These are phyloP conservation scores for Malassezia slooffiae DNA, from an alignment of 1,284 basidiomycete species.

Conservation along the genomic window DNA sequence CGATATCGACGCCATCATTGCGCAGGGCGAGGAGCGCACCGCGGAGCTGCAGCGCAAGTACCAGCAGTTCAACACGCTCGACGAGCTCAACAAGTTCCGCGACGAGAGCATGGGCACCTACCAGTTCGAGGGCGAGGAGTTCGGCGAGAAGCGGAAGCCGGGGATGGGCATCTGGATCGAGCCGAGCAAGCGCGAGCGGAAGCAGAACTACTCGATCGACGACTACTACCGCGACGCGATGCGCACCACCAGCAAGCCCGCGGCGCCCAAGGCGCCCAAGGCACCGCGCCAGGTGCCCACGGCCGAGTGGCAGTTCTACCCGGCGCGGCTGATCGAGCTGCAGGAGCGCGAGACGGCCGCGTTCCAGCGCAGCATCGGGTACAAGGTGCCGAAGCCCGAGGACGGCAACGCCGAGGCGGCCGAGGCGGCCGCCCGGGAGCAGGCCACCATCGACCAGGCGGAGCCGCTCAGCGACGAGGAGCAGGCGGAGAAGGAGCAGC, in stretches of 20 bases:
- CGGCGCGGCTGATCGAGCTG: slow-evolving; percentile 65
- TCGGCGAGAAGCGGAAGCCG: slow-evolving; percentile 56
- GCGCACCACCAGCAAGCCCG: slow-evolving; percentile 58
- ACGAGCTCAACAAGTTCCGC: slow-evolving; percentile 95
- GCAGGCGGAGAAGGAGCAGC: slow-evolving; percentile 61
- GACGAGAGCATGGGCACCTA: slow-evolving; percentile 56
- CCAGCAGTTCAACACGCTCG: slow-evolving; percentile 70
- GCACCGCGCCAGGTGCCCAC: slow-evolving; percentile 83
- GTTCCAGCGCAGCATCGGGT: slow-evolving; percentile 58
- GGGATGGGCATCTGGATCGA: slow-evolving; percentile 57
- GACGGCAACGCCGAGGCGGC: slow-evolving; percentile 42
- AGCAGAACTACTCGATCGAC: slow-evolving; percentile 76
- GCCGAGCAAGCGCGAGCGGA: slow-evolving; percentile 87
- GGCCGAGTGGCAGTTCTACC: slow-evolving; percentile 96
- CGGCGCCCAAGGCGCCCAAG: slow-evolving; percentile 68
- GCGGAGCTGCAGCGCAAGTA: slow-evolving; percentile 82
- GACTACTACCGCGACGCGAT: slow-evolving; percentile 75
- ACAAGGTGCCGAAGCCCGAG: slow-evolving; percentile 63
- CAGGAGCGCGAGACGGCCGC: slow-evolving; percentile 65
- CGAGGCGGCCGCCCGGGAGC: slow-evolving; percentile 54
- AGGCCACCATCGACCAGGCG: slow-evolving; percentile 63
- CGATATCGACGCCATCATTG: slow-evolving; percentile 88
- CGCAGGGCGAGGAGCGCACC: slow-evolving; percentile 68
- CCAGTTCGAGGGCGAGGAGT: slow-evolving; percentile 95
- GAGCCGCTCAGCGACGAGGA: slow-evolving; percentile 55